A percentile compares a stretch with the other conserved stretches of the same genome.
Conservation (phyloP, 805 yeast species). For the Hemisphaericaspora nanyangensis region DNA sequence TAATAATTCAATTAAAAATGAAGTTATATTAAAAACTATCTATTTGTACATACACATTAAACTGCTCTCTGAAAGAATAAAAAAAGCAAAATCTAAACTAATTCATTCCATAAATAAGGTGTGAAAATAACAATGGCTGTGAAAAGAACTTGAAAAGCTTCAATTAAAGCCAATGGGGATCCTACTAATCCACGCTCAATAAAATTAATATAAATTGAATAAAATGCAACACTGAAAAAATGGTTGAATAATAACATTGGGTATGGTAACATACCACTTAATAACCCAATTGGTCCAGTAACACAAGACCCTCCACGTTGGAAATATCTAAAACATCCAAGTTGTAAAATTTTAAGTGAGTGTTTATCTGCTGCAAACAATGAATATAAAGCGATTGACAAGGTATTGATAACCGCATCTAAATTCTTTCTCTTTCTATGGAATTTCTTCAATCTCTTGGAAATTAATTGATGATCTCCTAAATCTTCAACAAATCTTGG, state of each 20-base stretch:
- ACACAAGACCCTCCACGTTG: constrained; percentile 78
- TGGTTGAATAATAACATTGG: constrained; percentile 77
- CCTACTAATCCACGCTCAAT: constrained; percentile 59
- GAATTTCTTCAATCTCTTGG: constrained; percentile 59
- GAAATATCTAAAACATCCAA: constrained; percentile 88
- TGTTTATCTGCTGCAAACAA: constrained; percentile 82
- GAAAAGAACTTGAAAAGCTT: constrained; percentile 61
- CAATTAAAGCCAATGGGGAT: constrained; percentile 67
- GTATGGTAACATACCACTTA: constrained; percentile 75
- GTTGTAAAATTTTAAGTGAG: constrained; percentile 66
- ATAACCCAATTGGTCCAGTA: constrained; percentile 72
- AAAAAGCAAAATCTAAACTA: constrained; percentile 17
- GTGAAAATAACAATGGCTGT: constrained; percentile 78
- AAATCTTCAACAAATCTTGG: constrained; percentile 53
- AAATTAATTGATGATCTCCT: constrained; percentile 52
- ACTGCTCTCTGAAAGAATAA: too few relatives aligned
- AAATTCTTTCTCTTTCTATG: constrained; percentile 73
- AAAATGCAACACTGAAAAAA: constrained; percentile 87
- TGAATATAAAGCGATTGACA: constrained; percentile 85
- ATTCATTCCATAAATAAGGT: constrained; percentile 64
- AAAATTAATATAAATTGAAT: constrained; percentile 70
- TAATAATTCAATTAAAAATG: too few relatives aligned
- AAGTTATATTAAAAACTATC: too few relatives aligned
- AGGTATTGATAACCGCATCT: constrained; percentile 82
- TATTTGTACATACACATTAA: too few relatives aligned